Conservation (phyloP, 2,329 filamentous ascomycete genomes). For the Endocalyx cinctus region DNA sequence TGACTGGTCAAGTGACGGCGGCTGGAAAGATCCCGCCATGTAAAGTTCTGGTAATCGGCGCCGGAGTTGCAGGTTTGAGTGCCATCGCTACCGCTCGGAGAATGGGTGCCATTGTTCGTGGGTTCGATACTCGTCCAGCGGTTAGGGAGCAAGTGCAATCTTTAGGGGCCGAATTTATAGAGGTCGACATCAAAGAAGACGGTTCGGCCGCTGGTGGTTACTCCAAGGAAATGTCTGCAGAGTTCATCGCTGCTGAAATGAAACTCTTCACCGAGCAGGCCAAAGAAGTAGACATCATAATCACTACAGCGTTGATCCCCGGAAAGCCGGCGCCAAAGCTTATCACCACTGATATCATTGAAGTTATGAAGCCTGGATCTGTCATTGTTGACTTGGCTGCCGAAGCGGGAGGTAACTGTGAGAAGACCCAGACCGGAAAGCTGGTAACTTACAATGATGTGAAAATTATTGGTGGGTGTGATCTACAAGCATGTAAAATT, state of each 20-base stretch:
- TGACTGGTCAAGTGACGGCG: slow-evolving; percentile 86
- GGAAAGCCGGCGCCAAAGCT: slow-evolving; percentile 78
- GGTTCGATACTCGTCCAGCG: slow-evolving; percentile 86
- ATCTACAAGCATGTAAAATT: no score
- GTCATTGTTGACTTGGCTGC: slow-evolving; percentile 85
- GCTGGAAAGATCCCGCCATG: slow-evolving; percentile 87
- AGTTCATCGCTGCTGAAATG: slow-evolving; percentile 91
- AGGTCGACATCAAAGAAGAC: slow-evolving; percentile 80
- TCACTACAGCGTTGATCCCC: slow-evolving; percentile 88
- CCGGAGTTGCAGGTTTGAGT: slow-evolving; percentile 82
- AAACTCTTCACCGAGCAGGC: slow-evolving; percentile 86
- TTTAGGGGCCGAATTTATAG: slow-evolving; percentile 82
- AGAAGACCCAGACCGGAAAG: slow-evolving; percentile 71
- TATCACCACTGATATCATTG: slow-evolving; percentile 74
- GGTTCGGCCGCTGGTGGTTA: slow-evolving; percentile 82
- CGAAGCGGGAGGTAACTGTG: slow-evolving; percentile 84
- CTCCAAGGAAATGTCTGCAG: slow-evolving; percentile 90
- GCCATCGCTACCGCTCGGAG: slow-evolving; percentile 83
- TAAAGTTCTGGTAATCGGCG: slow-evolving; percentile 86
- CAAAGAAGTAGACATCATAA: slow-evolving; percentile 84
- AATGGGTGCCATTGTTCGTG: slow-evolving; percentile 83
- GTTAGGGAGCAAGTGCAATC: slow-evolving; percentile 87
- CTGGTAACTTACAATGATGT: slow-evolving; percentile 69
- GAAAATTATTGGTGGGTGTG: slow-evolving; percentile 68
- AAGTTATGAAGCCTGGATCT: slow-evolving; percentile 85